These are phyloP conservation scores for Fraxinus ornus DNA, from an alignment of 305 asterid species.

Conservation along the genomic window DNA sequence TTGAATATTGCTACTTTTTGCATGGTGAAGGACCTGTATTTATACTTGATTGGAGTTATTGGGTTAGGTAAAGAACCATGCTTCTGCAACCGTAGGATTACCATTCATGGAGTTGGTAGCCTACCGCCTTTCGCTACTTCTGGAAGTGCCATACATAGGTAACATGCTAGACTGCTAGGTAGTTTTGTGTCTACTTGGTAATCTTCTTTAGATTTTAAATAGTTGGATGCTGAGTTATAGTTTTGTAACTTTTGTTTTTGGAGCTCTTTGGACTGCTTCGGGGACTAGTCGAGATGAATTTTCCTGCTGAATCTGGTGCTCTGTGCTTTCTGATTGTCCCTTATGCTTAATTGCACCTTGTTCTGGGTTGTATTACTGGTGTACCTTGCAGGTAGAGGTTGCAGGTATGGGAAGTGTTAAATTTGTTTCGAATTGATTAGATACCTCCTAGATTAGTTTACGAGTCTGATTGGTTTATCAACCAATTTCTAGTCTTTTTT, in stretches of 20 bases:
- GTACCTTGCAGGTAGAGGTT: not conserved
- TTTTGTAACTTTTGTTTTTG: not conserved
- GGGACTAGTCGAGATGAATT: not conserved
- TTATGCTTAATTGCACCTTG: not conserved
- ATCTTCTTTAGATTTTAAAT: not conserved
- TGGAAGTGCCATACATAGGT: not conserved
- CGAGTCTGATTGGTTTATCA: not conserved
- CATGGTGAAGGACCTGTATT: not conserved
- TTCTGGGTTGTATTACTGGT: not conserved
- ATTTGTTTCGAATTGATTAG: not conserved
- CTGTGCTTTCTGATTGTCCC: not conserved
- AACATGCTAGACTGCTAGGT: not conserved
- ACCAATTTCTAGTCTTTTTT: not conserved
- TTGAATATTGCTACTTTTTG: not conserved
- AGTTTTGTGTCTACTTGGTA: not conserved
- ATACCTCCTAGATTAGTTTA: not conserved
- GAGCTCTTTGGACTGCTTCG: not conserved
- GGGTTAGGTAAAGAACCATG: not conserved
- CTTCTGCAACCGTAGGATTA: not conserved
- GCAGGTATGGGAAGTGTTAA: not conserved
- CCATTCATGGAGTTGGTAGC: not conserved
- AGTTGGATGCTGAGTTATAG: not conserved
- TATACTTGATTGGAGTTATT: not conserved
- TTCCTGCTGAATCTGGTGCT: not conserved
- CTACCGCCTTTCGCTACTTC: not conserved